These are phyloP conservation scores for Gossypium schwendimanii DNA, from an alignment of 441 rosid genomes.

Conservation along the genomic window DNA sequence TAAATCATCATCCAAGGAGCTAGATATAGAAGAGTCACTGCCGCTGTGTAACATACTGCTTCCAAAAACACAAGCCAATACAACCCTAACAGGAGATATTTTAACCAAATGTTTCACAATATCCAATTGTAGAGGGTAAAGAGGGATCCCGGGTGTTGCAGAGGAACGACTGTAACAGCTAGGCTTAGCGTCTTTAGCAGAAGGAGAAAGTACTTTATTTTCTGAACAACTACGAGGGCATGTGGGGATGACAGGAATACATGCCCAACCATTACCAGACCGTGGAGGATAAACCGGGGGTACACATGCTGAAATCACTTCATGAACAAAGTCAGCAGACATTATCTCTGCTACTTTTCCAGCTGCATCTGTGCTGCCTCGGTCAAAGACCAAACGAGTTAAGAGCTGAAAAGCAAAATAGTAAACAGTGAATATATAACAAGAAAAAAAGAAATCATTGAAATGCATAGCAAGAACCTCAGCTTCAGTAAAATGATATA, in stretches of 20 bases:
- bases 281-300: conserved; percentile 98
- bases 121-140: conserved; percentile 93
- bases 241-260: conserved; percentile 74
- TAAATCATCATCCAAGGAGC: conserved; percentile 59
- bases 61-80: conserved; percentile 95
- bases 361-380: conserved; percentile 96
- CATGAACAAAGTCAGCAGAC: conserved; percentile 98
- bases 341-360: conserved; percentile 91
- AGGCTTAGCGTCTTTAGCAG: conserved; percentile 73
- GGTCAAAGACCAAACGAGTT: conserved; percentile 93
- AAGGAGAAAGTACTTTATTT: conserved; percentile 59
- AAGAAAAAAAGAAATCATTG: conserved; percentile 3
- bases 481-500: conserved; percentile 4
- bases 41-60: conserved; percentile 79
- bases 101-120: conserved; percentile 87
- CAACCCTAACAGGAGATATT: conserved; percentile 91
- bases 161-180: conserved; percentile 62
- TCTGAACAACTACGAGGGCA: conserved; percentile 47
- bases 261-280: conserved; percentile 97
- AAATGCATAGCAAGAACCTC: conserved; percentile 9
- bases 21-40: conserved; percentile 63
- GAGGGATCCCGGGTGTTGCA: conserved; percentile 68
- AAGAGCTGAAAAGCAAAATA: conserved; percentile 58
- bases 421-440: conserved; percentile 17
- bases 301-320: conserved; percentile 93